phyloP scores from a whole-genome alignment of 2,329 filamentous ascomycete genomes.

The Cylindrodendrum hubeiense region DNA sequence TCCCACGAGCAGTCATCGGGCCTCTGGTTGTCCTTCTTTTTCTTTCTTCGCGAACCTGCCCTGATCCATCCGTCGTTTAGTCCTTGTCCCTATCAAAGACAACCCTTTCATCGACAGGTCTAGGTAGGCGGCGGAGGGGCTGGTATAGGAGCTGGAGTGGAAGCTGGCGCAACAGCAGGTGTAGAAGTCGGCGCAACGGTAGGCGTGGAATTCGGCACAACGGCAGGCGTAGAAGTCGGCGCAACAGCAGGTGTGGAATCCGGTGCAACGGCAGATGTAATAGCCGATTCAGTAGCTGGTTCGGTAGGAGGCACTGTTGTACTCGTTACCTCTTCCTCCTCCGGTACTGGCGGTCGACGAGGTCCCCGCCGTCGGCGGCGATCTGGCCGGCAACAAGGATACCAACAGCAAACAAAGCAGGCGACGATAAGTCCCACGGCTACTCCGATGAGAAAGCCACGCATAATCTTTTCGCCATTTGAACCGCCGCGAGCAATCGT shows the following conservation, averaged over 20 bases:
- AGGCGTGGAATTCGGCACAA: not conserved
- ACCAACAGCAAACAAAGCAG: slow-evolving; percentile 50
- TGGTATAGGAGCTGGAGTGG: not conserved
- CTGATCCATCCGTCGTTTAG: not conserved
- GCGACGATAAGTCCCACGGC: slow-evolving; percentile 48
- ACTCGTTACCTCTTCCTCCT: slow-evolving; percentile 32
- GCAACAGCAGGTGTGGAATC: not conserved
- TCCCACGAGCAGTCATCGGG: not conserved
- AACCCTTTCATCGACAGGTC: too few relatives aligned
- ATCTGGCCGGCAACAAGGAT: slow-evolving; percentile 45
- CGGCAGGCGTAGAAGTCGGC: not conserved
- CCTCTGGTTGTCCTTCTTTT: not conserved
- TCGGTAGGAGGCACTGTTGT: slow-evolving; percentile 7
- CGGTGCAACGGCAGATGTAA: not conserved
- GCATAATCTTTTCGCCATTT: slow-evolving; percentile 48
- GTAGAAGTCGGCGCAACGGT: not conserved
- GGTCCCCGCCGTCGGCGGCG: slow-evolving; percentile 32
- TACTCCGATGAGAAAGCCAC: slow-evolving; percentile 50
- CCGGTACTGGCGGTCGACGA: slow-evolving; percentile 31
- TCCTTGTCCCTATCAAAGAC: not conserved
- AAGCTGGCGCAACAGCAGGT: not conserved
- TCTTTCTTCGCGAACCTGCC: not conserved
- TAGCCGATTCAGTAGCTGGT: not conserved
- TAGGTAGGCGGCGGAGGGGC: not conserved
- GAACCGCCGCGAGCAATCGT: slow-evolving; percentile 46